A percentile compares a stretch with the other conserved stretches of the same genome.
Evolutionary conservation across 768 basidiomycete genomes (phyloP).

Genomic region (Naganishia vaughanmartiniae): DNA sequence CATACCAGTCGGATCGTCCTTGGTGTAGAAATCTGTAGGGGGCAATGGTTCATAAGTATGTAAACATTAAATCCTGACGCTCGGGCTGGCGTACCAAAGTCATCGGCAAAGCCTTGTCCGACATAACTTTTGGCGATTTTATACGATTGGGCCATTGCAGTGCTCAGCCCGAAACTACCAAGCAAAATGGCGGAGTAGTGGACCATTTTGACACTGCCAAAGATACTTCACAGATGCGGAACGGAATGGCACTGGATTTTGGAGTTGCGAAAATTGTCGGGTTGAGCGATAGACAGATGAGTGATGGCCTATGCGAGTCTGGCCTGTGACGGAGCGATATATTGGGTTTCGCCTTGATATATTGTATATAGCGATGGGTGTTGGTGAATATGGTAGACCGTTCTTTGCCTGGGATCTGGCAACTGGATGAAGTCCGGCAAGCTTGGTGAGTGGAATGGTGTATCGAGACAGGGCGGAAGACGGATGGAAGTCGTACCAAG

Average conservation of each 20-base stretch:
- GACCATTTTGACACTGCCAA: background rate
- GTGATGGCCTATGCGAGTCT: background rate
- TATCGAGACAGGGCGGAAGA: background rate
- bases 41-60: background rate
- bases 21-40: constrained; percentile 44
- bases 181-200: constrained; percentile 1
- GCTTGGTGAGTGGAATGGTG: too few relatives aligned
- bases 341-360: background rate
- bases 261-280: background rate
- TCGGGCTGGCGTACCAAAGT: constrained; percentile 37
- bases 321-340: background rate
- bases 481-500: constrained; percentile 2
- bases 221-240: constrained; percentile 48
- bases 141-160: constrained; percentile 11
- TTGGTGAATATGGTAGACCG: too few relatives aligned
- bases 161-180: constrained; percentile 6
- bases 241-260: constrained; percentile 82
- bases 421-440: too few relatives aligned
- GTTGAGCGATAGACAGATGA: background rate
- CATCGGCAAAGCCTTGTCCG: constrained; percentile 42
- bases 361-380: background rate
- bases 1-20: constrained; percentile 44
- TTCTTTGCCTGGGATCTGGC: too few relatives aligned
- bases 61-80: background rate
- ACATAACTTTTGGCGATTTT: constrained; percentile 48